Evolutionary conservation across 345 rosid genomes (phyloP).

Genomic region (Populus ilicifolia): DNA sequence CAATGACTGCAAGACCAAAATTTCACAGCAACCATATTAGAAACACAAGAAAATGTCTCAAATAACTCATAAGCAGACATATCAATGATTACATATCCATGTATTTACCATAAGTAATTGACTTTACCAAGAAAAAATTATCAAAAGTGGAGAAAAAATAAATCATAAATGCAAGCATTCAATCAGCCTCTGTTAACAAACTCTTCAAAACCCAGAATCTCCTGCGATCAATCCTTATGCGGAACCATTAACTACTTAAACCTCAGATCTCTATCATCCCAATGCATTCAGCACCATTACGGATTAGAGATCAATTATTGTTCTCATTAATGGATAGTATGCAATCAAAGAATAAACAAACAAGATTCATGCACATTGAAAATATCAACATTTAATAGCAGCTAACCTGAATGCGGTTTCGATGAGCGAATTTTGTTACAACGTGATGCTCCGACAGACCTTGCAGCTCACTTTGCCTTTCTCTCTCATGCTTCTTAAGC

Average conservation of each 20-base stretch:
- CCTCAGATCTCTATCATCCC: not conserved
- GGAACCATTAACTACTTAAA: not conserved
- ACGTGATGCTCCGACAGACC: slow-evolving; percentile 56
- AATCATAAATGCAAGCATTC: not conserved
- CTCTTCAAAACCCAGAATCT: not conserved
- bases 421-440: slow-evolving; percentile 85
- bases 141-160: not conserved
- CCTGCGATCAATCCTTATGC: not conserved
- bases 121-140: not conserved
- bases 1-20: slow-evolving; percentile 53
- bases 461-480: slow-evolving; percentile 73
- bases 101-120: not conserved
- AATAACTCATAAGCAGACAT: not conserved
- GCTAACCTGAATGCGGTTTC: slow-evolving; percentile 87
- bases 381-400: not conserved
- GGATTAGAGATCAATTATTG: not conserved
- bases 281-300: not conserved
- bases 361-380: not conserved
- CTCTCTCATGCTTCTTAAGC: slow-evolving; percentile 74
- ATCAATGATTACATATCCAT: not conserved
- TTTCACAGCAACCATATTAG: not conserved
- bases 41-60: not conserved
- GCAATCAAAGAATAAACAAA: not conserved
- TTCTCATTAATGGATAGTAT: not conserved
- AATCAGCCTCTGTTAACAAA: not conserved